phyloP scores from a whole-genome alignment of 2,329 filamentous ascomycete species.

The Aspergillus proliferans region DNA sequence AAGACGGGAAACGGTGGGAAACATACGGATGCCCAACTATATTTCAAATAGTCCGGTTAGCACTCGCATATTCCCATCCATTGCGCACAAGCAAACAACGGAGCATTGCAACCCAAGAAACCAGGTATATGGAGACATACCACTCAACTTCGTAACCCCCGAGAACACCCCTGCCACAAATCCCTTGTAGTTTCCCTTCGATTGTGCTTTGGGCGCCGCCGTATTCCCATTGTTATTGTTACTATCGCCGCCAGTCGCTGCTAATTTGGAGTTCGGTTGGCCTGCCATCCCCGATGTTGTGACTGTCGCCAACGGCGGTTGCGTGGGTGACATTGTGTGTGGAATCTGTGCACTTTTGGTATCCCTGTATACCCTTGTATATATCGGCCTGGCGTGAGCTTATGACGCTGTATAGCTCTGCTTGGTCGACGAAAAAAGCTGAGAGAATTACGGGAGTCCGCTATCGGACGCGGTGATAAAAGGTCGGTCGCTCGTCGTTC shows the following conservation, averaged over 20 bases:
- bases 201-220: slow-evolving; percentile 9
- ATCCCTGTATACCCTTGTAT: neutral
- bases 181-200: slow-evolving; percentile 69
- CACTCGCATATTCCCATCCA: neutral
- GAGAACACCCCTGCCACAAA: slow-evolving; percentile 96
- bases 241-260: neutral
- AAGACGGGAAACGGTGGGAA: neutral
- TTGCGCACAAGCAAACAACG: neutral
- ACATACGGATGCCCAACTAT: slow-evolving; percentile 56
- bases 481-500: neutral
- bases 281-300: slow-evolving; percentile 2
- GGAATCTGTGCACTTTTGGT: neutral
- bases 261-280: neutral
- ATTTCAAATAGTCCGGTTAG: neutral
- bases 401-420: neutral
- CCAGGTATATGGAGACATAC: slow-evolving; percentile 43
- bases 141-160: slow-evolving; percentile 80
- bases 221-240: neutral
- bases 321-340: slow-evolving; percentile 19
- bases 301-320: slow-evolving; percentile 5
- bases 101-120: slow-evolving; percentile 2
- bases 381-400: neutral
- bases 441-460: slow-evolving; percentile 1
- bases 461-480: slow-evolving; percentile 6
- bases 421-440: neutral